A percentile compares a stretch with the other conserved stretches of the same genome.
phyloP scores from a whole-genome alignment of 2,329 filamentous ascomycete species.

The Akanthomyces dipterigenus region DNA sequence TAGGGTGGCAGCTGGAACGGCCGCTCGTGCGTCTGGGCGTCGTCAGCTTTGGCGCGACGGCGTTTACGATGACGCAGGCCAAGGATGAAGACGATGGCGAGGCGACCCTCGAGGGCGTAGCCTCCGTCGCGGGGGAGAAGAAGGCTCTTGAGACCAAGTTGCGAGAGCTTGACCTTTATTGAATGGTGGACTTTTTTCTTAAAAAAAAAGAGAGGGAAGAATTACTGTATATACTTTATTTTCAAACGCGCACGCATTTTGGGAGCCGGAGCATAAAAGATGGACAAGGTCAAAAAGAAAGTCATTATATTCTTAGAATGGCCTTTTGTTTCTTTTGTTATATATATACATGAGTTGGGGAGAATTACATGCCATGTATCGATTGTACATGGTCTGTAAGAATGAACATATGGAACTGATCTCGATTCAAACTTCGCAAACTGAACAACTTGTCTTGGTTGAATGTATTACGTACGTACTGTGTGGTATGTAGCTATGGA shows the following conservation, averaged over 20 bases:
- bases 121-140: conserved; percentile 19
- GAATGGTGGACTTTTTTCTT: background rate
- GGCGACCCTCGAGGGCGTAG: conserved; percentile 22
- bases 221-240: background rate
- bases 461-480: too few relatives aligned
- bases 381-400: background rate
- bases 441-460: too few relatives aligned
- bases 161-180: conserved; percentile 31
- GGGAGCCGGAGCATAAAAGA: conserved; percentile 2
- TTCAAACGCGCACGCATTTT: conserved; percentile 1
- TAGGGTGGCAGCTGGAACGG: conserved; percentile 20
- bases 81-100: conserved; percentile 12
- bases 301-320: background rate
- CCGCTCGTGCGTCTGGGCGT: conserved; percentile 26
- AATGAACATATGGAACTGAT: too few relatives aligned
- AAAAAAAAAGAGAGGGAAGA: background rate
- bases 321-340: background rate
- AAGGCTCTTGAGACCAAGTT: conserved; percentile 23
- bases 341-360: background rate
- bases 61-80: conserved; percentile 18
- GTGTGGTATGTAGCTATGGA: too few relatives aligned
- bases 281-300: background rate
- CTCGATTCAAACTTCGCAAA: background rate
- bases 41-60: conserved; percentile 21
- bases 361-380: background rate